Evolutionary conservation across 352 stramenopile genomes (phyloP).

Genomic region (Globisporangium rhizosaccharum): DNA sequence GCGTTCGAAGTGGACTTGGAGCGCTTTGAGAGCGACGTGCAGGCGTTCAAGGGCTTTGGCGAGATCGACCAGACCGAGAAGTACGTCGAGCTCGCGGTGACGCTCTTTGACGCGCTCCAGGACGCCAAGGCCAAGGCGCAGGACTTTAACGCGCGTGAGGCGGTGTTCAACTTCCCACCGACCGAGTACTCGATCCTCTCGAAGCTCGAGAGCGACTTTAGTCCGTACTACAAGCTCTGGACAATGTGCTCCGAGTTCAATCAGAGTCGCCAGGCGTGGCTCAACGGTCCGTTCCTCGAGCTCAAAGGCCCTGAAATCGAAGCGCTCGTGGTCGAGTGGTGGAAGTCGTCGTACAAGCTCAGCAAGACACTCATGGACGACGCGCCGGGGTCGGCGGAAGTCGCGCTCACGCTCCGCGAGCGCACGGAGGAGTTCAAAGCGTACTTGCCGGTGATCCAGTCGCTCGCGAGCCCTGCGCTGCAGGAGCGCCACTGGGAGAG

Average conservation of each 20-base stretch:
- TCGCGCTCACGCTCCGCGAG: slow-evolving; percentile 83
- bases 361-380: slow-evolving; percentile 88
- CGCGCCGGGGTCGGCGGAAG: slow-evolving; percentile 81
- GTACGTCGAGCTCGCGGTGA: slow-evolving; percentile 85
- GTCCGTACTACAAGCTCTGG: slow-evolving; percentile 93
- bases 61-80: slow-evolving; percentile 87
- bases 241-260: slow-evolving; percentile 94
- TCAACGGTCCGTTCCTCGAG: slow-evolving; percentile 90
- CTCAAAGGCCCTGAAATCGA: slow-evolving; percentile 89
- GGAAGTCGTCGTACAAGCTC: slow-evolving; percentile 91
- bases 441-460: slow-evolving; percentile 91
- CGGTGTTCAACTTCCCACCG: slow-evolving; percentile 90
- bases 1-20: slow-evolving; percentile 82
- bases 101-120: slow-evolving; percentile 85
- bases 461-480: slow-evolving; percentile 86
- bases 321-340: slow-evolving; percentile 88
- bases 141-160: slow-evolving; percentile 92
- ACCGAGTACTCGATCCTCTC: slow-evolving; percentile 88
- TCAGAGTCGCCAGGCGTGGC: slow-evolving; percentile 87
- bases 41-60: slow-evolving; percentile 84
- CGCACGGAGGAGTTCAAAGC: slow-evolving; percentile 91
- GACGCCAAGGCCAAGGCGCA: slow-evolving; percentile 87
- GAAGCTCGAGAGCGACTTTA: slow-evolving; percentile 84
- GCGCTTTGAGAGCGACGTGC: slow-evolving; percentile 85
- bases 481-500: slow-evolving; percentile 92